Base-by-base conservation (phyloP, 108 stramenopile species). In the Phaeodactylum tricornutum region DNA sequence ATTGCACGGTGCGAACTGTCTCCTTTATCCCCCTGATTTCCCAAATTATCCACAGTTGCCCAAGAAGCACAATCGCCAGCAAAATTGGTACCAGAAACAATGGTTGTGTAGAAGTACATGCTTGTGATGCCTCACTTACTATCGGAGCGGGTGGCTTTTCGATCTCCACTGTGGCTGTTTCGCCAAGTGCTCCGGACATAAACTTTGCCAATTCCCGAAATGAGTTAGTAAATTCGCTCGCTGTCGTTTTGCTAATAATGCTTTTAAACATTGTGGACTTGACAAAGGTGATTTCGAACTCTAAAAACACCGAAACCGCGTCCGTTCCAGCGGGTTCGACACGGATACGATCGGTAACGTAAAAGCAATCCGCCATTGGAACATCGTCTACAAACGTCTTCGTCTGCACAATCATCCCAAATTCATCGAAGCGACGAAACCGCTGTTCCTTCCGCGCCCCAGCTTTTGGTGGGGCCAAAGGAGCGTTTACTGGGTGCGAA, bases 291-390 rank as follows among this genome's bases (percentile, higher is more conserved):
- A 84, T 66, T 23, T 76, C 67, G 61, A 81, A 91, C 4, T 62
- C 54, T 37, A 61, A 64, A 2, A 50, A 51, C 7, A 87, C 24
- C 2, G 24, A 20, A 15, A 75, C 62, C 4, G 44, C 39, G 7
- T 55, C 46, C 11, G 70, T 62, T n/a, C 42, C 24, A 20, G 48
- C 30, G 3, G 57, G 39, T 45, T 67, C 61, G 6, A 84, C 72
- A 33, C 69, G 62, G 19, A 86, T 55, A 4, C 75, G 71, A 62
- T 91, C 88, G 14, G 55, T 55, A 15, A 91, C 84, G 33, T 74
- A 74, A 39, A 91, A 91, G 42, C 84, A 91, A 54, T 91, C 88
- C 7, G 84, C 69, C 84, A 86, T 75, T 26, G 88, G 88, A 33
- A 91, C 84, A 62, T 84, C 84, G 22, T 65, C 50, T 11, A 86